Base-by-base conservation (phyloP, 352 stramenopile genomes). In the Phytophthora chlamydospora region DNA sequence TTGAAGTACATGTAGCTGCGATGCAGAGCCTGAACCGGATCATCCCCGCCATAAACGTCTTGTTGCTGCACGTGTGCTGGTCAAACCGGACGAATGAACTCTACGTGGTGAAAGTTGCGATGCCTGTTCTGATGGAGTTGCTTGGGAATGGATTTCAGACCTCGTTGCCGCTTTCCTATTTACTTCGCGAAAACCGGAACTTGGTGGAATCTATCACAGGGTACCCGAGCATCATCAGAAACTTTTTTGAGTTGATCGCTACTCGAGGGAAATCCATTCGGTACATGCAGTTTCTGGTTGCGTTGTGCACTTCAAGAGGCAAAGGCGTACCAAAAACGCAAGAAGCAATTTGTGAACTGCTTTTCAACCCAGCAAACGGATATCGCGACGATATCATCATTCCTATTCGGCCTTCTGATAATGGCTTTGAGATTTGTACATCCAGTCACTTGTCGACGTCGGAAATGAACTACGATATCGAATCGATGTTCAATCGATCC, bases 161-260 rank as follows among this genome's bases (percentile, higher is more conserved):
- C 4, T 88, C 80, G 16, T 56, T 90, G 21, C 81, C 83, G 6
- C 51, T 91, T 4, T 90, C 78, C 12, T 89, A 83, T 36, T 19
- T 91, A 10, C 73, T 91, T 27, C 80, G 78, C 34, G 83, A 89
- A 51, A 90, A 87, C 34, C 73, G 78, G 2, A 88, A 91, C 58
- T 57, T 90, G 17, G 81, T 89, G 34, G 83, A 91, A 48, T 91
- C 79, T 33, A 90, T 89, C 33, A 85, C 76, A 12, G 79, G 68
- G 10, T 91, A 85, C 39, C 62, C 66, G 1, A 70, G 68, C 13
- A 88, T 89, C 27, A 81, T 89, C 13, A 66, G 78, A 6, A 88
- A 75, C 33, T 91, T 90, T 56, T 87, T 91, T 42, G 76, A 89
- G 27, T 40, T 91, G n/a, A 91, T 91, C 61, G 82, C 79, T 44